Evolutionary conservation across 202 grass and related monocot species (phyloP), one percentile per base, ranked within the genome.

Genomic region (Digitaria exilis): DNA sequence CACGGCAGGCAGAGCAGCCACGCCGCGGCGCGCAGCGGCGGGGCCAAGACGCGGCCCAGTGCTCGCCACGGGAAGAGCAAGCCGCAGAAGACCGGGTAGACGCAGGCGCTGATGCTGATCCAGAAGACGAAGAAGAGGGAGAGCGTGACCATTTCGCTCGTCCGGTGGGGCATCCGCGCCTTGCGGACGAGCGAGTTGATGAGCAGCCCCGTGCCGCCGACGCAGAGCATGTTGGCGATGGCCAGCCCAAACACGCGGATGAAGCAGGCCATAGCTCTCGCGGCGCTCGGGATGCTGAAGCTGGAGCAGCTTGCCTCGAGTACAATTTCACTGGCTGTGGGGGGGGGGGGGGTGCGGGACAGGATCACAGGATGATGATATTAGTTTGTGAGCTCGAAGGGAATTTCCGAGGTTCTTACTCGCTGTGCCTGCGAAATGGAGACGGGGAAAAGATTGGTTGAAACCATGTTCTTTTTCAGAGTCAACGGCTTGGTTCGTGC

Each of bases 141-240:
- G 49, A 69, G 7, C 19, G 3, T 1, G 19, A 61, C 19, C 9
- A 84, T 32, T 50, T 31, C 42, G 64, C 39, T 65, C 7, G n/a
- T 50, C 29, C 29, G 19, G 37, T 37, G 82, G 2, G 67, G 67
- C 51, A 10, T 4, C 57, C 63, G 61, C 49, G 73, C 52, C 11
- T 18, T 35, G 24, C 7, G 22, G 52, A 84, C 73, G 37, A 84
- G 63, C 51, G 15, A 31, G 64, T 46, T 69, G 52, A 84, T 9
- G 21, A 84, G 41, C 13, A 84, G 54, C 37, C 17, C 73, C 10
- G 82, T 61, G 63, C 82, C 82, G 41, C 82, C 73, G 63, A 78
- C 2, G 64, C 39, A 77, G 24, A 84, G 10, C 31, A 29, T 2
- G 73, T 77, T 84, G 73, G 52, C 72, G 39, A 84, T 17, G 34